A percentile compares a stretch with the other conserved stretches of the same genome.
Evolutionary conservation across 2,329 filamentous ascomycete species (phyloP).

Genomic region (Knoxdaviesia capensis): DNA sequence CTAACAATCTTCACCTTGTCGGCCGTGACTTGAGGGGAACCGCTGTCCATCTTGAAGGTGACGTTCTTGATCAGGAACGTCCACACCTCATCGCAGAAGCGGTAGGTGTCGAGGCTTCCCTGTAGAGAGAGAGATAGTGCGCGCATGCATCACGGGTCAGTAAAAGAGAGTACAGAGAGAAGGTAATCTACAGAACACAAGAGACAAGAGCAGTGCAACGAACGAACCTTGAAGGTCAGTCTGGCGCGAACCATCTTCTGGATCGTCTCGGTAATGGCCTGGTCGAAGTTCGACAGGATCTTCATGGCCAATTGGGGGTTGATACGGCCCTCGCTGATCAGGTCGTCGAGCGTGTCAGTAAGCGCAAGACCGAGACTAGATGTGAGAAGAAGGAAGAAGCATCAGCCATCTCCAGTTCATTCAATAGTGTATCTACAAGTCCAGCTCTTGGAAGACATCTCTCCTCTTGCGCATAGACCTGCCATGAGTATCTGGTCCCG

Average conservation of each 20-base stretch:
- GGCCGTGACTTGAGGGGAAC: constrained; percentile 49
- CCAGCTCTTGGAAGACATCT: too few relatives aligned
- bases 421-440: too few relatives aligned
- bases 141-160: not conserved
- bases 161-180: not conserved
- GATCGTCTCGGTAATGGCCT: constrained; percentile 75
- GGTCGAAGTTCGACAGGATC: constrained; percentile 89
- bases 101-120: constrained; percentile 95
- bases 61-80: constrained; percentile 98
- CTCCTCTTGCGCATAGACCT: too few relatives aligned
- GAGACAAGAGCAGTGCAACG: not conserved
- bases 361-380: constrained; percentile 75
- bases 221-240: constrained; percentile 80
- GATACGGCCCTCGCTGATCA: constrained; percentile 87
- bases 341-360: constrained; percentile 89
- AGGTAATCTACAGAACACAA: not conserved
- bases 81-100: constrained; percentile 99
- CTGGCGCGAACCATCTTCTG: constrained; percentile 84
- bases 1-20: constrained; percentile 98
- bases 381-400: constrained; percentile 2
- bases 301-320: constrained; percentile 98
- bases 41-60: constrained; percentile 90
- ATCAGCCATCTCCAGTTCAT: too few relatives aligned
- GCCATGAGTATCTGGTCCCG: too few relatives aligned
- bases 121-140: constrained; percentile 15